These are phyloP conservation scores for Sugiyamaella floridensis DNA, from an alignment of 805 yeast genomes.

Conservation along the genomic window DNA sequence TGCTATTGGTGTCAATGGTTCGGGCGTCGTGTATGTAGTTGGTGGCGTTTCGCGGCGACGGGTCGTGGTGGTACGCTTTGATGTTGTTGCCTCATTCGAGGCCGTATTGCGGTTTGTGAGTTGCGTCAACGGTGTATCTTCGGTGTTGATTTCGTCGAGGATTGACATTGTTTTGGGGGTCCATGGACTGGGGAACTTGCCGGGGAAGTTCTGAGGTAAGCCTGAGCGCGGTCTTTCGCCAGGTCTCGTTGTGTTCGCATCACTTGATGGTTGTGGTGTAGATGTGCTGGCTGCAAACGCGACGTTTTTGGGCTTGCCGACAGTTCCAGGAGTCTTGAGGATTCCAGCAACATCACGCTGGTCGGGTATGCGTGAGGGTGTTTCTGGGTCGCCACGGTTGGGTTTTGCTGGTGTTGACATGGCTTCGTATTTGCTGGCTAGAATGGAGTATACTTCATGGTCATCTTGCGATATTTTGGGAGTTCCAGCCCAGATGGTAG, in stretches of 20 bases:
- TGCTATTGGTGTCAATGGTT: neutral
- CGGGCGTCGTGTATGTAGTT: neutral
- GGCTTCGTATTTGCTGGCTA: slow-evolving; percentile 2
- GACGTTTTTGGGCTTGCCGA: slow-evolving; percentile 14
- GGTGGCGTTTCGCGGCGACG: neutral
- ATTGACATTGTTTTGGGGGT: slow-evolving; percentile 11
- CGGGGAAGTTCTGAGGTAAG: slow-evolving; percentile 18
- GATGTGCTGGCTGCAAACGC: slow-evolving; percentile 14
- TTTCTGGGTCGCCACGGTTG: neutral
- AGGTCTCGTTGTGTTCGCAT: neutral
- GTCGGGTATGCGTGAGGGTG: neutral
- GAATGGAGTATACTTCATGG: slow-evolving; percentile 2
- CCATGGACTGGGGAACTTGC: slow-evolving; percentile 21
- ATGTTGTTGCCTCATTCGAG: neutral
- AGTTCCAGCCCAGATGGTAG: slow-evolving; percentile 18
- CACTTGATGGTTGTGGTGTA: neutral
- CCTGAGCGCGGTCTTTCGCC: slow-evolving; percentile 14
- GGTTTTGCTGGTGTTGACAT: neutral
- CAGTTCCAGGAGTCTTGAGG: slow-evolving; percentile 18
- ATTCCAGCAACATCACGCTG: slow-evolving; percentile 9
- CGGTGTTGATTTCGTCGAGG: neutral
- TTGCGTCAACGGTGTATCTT: slow-evolving; percentile 4
- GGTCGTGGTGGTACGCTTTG: neutral
- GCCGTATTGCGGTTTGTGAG: slow-evolving; percentile 3
- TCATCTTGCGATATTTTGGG: slow-evolving; percentile 13